Base-by-base conservation (phyloP, 768 basidiomycete species). In the Tricholoma hemisulphureum region DNA sequence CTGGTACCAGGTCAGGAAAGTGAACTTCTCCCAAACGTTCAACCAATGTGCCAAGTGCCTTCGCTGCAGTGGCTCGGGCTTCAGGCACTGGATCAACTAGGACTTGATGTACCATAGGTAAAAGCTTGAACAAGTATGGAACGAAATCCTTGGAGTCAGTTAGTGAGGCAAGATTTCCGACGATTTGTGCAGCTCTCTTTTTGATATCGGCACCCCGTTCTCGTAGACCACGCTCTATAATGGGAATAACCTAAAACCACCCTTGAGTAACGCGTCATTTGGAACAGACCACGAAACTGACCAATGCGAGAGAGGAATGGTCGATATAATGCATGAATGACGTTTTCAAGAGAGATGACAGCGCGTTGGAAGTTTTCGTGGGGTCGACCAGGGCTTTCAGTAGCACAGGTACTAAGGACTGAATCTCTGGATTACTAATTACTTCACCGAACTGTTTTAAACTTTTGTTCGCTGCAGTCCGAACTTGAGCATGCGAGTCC, bases 251-350 rank as follows among this genome's bases (percentile, higher is more conserved):
- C 91, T 94, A 26, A 9, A 34, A 6, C 29, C 18, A 32, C 35
- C 52, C 37, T 2, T n/a, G 48, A 56, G 45, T 1, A 45, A 31
- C 35, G 18, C 11, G 35, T 18, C 14, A 28, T 52, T n/a, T 55
- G 4, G 18, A 26, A 37, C 53, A 45, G 23, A 39, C 18, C 45
- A 39, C 49, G 43, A 34, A 21, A 73, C 88, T 63, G 58, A 94
- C 92, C 66, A 99, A 73, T 16, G 97, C 97, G 7, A 99, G 77
- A 3, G 96, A 98, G 1, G 97, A 95, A 56, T 96, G 91, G 63
- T 98, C 97, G 62, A 99, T 95, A 67, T 97, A 98, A 69, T 99
- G 97, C 75, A 93, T 89, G 76, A 98, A 99, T 4, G 95, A 93
- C 11, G 92, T 98, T 71, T 93, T 93, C 58, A 98, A 79, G 51